Conservation (phyloP, 116 monocot species). For the Papilionanthe hybrid region DNA sequence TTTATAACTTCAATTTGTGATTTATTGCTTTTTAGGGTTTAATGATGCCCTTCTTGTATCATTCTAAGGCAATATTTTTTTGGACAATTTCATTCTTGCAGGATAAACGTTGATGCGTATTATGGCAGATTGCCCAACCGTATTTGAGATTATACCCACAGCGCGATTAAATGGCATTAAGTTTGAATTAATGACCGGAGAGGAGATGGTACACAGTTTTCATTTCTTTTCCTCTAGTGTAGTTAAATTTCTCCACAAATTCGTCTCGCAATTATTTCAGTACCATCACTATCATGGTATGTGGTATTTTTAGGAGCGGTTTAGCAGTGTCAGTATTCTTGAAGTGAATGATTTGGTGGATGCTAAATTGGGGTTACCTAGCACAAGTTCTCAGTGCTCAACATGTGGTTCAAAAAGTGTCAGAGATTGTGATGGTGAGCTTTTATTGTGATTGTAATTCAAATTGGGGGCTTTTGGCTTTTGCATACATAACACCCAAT, state of each 20-base stretch:
- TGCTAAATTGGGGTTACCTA: conserved; percentile 58
- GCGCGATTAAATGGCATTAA: conserved; percentile 30
- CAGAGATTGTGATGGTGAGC: conserved; percentile 53
- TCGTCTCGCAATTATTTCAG: conserved; percentile 1
- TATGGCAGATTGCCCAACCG: conserved; percentile 19
- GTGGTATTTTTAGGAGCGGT: conserved; percentile 40
- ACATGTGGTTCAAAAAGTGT: conserved; percentile 42
- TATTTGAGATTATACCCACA: conserved; percentile 17
- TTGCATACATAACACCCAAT: not conserved
- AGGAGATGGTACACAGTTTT: conserved; percentile 42
- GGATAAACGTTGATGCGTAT: conserved; percentile 1
- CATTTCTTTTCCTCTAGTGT: not conserved
- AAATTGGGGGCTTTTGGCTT: not conserved
- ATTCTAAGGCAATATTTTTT: not conserved
- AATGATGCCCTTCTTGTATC: not conserved
- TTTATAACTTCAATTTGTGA: not conserved
- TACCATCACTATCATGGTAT: not conserved
- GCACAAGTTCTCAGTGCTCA: conserved; percentile 30
- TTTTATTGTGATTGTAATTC: not conserved
- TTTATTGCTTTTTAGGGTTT: not conserved
- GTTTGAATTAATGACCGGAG: conserved; percentile 35
- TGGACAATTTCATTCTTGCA: conserved; percentile 5
- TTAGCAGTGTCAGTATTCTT: conserved; percentile 25
- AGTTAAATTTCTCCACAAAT: not conserved
- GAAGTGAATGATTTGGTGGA: conserved; percentile 40